Base-by-base conservation (phyloP, 305 asterid species). In the Fraxinus latifolia region DNA sequence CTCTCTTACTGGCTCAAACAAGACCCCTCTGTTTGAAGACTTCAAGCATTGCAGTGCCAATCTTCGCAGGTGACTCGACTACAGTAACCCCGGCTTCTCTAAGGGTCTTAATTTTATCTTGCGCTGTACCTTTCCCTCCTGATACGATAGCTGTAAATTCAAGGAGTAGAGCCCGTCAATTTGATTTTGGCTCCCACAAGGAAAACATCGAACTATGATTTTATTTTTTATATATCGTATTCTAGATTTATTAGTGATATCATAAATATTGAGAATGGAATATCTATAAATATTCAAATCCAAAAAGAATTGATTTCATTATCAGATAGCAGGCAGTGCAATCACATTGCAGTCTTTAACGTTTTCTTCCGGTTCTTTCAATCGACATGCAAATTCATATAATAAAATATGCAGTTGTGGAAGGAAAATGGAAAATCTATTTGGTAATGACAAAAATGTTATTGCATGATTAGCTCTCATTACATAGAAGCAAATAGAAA, bases 51-150 rank as follows among this genome's bases (percentile, higher is more conserved):
- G 97, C 94, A 11, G 89, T 60, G 80, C 99, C 99, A 68, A 96
- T 93, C 89, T 94, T 94, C 29, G 98, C 99, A 39, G 99, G 99
- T 0, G 99, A 95, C 82, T 95, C 97, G 7, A 93, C 95, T 25
- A 96, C 98, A 0, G 98, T 91, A 12, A 90, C 99, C 32, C 98
- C 97, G 3, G 95, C 98, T 86, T 88, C 99, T 83, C 90, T 84
- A 60, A 95, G 91, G 37, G 95, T 90, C 90, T 88, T 92, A 76
- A 96, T 96, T 87, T 96, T 96, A 91, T 94, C 97, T 85, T 96
- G 99, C 1, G 98, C 97, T 1, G 98, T 96, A 68, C 98, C 98
- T 86, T 94, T 96, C 9, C 99, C 99, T 72, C 98, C 98, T 1
- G 98, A 96, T 62, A 96, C 98, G 3, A 96, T 96, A 71, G 98